Percentiles rank a stretch among this genome's conserved stretches.
Conservation (phyloP, 2,329 filamentous ascomycete species). For the Drechslerella coelobrocha region DNA sequence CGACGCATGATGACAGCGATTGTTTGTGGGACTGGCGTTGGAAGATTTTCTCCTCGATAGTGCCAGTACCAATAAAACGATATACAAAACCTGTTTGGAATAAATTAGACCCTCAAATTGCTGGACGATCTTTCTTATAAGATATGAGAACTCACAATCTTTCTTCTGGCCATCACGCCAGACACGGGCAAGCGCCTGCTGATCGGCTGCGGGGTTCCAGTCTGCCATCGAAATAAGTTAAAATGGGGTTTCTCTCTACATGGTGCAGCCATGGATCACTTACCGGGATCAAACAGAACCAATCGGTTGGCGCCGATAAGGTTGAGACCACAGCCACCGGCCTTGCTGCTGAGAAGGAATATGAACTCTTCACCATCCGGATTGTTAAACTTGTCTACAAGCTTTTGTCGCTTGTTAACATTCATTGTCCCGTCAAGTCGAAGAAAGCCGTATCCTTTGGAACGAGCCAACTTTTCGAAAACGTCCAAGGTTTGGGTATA, state of each 20-base stretch:
- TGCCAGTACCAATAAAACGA: conserved; percentile 97
- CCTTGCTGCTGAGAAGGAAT: conserved; percentile 95
- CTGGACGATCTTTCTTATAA: neutral
- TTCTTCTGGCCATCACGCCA: conserved; percentile 99
- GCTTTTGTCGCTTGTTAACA: conserved; percentile 93
- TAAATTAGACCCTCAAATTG: neutral
- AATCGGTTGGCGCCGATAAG: conserved; percentile 93
- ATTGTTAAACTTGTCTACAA: conserved; percentile 97
- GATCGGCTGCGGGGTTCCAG: conserved; percentile 97
- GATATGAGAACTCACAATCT: conserved; percentile 67
- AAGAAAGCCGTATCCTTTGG: conserved; percentile 81
- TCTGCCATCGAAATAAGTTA: conserved; percentile 59
- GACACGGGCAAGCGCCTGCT: conserved; percentile 94
- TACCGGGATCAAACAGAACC: conserved; percentile 83
- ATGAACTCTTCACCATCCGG: conserved; percentile 88
- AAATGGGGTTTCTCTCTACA: neutral
- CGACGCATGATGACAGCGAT: conserved; percentile 91
- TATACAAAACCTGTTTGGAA: conserved; percentile 74
- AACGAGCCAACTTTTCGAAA: conserved; percentile 87
- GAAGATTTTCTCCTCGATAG: conserved; percentile 99
- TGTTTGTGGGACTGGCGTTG: conserved; percentile 98
- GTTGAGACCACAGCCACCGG: conserved; percentile 94
- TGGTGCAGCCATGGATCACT: conserved; percentile 45
- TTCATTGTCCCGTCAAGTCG: conserved; percentile 97
- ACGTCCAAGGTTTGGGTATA: conserved; percentile 96